Evolutionary conservation across 2,329 filamentous ascomycete species (phyloP).

Genomic region (Aspergillus jensenii): DNA sequence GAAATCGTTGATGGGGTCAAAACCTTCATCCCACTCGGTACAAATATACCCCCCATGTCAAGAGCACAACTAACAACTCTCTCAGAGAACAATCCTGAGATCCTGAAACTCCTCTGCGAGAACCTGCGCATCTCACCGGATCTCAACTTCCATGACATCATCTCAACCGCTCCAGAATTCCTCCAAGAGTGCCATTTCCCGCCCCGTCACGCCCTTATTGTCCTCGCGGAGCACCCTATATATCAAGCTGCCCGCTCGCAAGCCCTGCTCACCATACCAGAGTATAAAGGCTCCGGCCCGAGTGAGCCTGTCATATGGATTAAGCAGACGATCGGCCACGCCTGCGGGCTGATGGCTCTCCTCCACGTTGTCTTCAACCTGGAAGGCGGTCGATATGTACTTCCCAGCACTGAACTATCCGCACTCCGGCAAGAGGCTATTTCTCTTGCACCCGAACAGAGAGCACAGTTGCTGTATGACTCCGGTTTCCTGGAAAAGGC

Average conservation of each 20-base stretch:
- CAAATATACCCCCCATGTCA: background rate
- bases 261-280: background rate
- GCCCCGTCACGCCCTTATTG: background rate
- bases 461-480: slow-evolving; percentile 55
- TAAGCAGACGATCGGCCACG: slow-evolving; percentile 58
- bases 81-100: slow-evolving; percentile 16
- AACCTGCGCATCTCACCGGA: slow-evolving; percentile 7
- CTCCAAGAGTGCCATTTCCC: background rate
- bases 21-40: slow-evolving; percentile 3
- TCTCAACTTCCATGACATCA: slow-evolving; percentile 13
- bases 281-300: slow-evolving; percentile 49
- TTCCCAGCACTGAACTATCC: slow-evolving; percentile 45
- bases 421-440: slow-evolving; percentile 45
- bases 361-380: slow-evolving; percentile 57
- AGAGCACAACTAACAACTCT: background rate
- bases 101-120: slow-evolving; percentile 10
- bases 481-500: slow-evolving; percentile 25
- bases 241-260: slow-evolving; percentile 5
- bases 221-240: slow-evolving; percentile 4
- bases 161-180: slow-evolving; percentile 2
- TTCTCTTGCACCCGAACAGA: slow-evolving; percentile 43
- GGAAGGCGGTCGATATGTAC: slow-evolving; percentile 40
- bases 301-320: slow-evolving; percentile 59
- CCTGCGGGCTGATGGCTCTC: slow-evolving; percentile 59
- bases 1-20: background rate